phyloP scores from a whole-genome alignment of 371 early-diverging fungal species.

The Amoeboaphelidium protococcarum region DNA sequence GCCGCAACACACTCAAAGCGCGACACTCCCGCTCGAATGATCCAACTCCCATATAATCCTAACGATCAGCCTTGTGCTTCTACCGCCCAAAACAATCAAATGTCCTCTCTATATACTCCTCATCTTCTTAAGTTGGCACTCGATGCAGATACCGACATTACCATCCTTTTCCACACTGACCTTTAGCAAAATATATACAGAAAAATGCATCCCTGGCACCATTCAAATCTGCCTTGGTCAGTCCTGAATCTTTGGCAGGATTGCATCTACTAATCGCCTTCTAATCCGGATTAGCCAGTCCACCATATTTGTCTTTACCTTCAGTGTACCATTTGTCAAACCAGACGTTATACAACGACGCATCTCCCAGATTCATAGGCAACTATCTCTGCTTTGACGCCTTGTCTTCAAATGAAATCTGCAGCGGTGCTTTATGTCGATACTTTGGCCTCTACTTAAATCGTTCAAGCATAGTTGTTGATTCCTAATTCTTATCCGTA shows the following conservation, averaged over 20 bases:
- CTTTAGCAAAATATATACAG: conserved; percentile 57
- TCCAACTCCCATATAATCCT: conserved; percentile 20
- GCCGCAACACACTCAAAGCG: conserved; percentile 51
- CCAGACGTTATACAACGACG: too few relatives aligned
- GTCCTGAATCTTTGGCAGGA: conserved; percentile 35
- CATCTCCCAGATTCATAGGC: too few relatives aligned
- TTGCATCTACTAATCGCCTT: too few relatives aligned
- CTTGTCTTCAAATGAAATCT: too few relatives aligned
- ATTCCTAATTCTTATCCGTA: too few relatives aligned
- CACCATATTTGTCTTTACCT: too few relatives aligned
- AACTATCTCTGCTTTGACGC: too few relatives aligned
- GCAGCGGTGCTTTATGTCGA: too few relatives aligned
- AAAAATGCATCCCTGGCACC: conserved; percentile 31
- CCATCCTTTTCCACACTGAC: conserved; percentile 42
- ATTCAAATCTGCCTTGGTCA: conserved; percentile 34
- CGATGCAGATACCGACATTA: conserved; percentile 35
- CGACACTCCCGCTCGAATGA: conserved; percentile 40
- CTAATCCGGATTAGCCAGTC: too few relatives aligned
- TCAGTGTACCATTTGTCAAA: too few relatives aligned
- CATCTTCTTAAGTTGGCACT: conserved; percentile 21
- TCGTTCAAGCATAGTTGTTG: too few relatives aligned
- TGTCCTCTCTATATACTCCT: conserved; percentile 32
- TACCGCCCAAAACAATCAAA: conserved; percentile 62
- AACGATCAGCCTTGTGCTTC: neutral
- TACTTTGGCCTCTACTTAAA: too few relatives aligned